Evolutionary conservation across 106 monocot species (phyloP), one percentile per base, ranked within the genome.

Genomic region (Dendrobium officinale): DNA sequence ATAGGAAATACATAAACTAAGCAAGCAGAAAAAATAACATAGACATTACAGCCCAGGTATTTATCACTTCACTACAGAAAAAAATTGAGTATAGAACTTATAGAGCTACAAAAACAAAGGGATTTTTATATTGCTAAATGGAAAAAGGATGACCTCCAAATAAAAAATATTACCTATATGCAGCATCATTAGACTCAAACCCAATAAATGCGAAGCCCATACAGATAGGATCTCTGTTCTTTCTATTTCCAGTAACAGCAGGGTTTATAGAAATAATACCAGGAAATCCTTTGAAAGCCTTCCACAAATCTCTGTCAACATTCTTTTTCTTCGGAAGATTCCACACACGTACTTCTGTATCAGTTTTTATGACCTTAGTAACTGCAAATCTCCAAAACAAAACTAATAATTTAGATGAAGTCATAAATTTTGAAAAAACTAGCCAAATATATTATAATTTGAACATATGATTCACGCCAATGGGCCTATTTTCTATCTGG

Each of bases 171-270:
- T 87, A 99, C 98, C 92, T 91, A 37, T 79, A 75, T n/a, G 98
- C 95, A 86, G 81, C 89, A 43, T 85, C 89, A 45, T 90, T 74
- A 72, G 95, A 89, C 31, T 80, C 72, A 18, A 99, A 74, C 58
- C 88, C 85, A 77, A 99, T 42, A 79, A 90, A 99, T 73, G 98
- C 98, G 81, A 95, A 95, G 18, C 98, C 98, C 85, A 87, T 99
- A 82, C 98, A 99, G 44, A 99, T 80, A 75, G 98, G 98, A 80
- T 99, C 98, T 73, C 92, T 95, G n/a, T 95, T 99, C 83, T 99
- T 99, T 77, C 77, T 77, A 77, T 88, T 99, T 66, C 89, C 98
- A 79, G 70, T 82, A 33, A 91, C 89, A 56, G 91, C 92, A 61
- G 98, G 93, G 44, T 42, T 87, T 85, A 99, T 93, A 42, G 88